Evolutionary conservation across 2,329 filamentous ascomycete species (phyloP).

Genomic region (Aspergillus caelatus): DNA sequence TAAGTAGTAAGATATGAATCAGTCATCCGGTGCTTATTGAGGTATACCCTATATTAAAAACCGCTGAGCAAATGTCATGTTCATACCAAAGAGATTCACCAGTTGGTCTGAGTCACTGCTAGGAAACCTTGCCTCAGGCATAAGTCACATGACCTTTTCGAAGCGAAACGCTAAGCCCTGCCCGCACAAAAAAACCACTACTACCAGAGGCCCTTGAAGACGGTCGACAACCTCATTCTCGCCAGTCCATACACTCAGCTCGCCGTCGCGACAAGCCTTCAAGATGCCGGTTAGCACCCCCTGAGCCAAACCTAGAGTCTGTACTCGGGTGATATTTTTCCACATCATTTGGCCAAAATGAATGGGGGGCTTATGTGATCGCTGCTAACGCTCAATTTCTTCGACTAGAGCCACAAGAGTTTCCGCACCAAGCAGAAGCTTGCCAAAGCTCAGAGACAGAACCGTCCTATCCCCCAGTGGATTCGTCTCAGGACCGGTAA

Average conservation of each 20-base stretch:
- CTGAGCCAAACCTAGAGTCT: neutral
- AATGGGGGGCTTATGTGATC: neutral
- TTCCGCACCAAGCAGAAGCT: slow-evolving; percentile 99
- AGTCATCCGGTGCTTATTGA: neutral
- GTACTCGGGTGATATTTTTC: neutral
- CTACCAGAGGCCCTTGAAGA: slow-evolving; percentile 28
- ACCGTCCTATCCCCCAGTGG: slow-evolving; percentile 99
- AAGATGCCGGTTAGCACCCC: slow-evolving; percentile 58
- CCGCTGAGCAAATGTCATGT: neutral
- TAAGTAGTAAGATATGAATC: neutral
- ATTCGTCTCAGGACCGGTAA: slow-evolving; percentile 97
- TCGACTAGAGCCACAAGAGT: slow-evolving; percentile 89
- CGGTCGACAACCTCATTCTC: slow-evolving; percentile 39
- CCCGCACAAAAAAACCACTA: slow-evolving; percentile 44
- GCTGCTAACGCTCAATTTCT: slow-evolving; percentile 14
- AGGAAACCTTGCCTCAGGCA: slow-evolving; percentile 22
- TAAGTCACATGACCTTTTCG: slow-evolving; percentile 37
- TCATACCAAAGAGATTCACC: neutral
- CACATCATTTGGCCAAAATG: neutral
- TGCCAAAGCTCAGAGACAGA: slow-evolving; percentile 99
- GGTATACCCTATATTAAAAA: neutral
- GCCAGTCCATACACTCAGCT: slow-evolving; percentile 40
- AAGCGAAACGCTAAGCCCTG: slow-evolving; percentile 46
- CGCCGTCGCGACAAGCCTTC: slow-evolving; percentile 48
- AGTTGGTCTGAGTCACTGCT: neutral